These are phyloP conservation scores for Tolypocladium cylindrosporum DNA, from an alignment of 2,329 filamentous ascomycete species.

Conservation along the genomic window DNA sequence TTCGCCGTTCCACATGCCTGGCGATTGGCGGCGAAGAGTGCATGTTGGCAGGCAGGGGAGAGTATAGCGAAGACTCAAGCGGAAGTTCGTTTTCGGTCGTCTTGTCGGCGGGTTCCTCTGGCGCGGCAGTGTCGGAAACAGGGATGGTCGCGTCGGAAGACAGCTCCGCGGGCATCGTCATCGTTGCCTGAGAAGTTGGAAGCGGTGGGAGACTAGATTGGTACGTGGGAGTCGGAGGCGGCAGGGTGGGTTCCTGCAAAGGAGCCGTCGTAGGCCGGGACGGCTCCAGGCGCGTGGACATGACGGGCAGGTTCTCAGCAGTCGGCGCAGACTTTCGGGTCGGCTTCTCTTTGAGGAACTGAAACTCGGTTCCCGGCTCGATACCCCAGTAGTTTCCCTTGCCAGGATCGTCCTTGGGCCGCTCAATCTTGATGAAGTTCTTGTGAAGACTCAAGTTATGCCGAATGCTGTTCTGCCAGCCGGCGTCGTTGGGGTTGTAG, in stretches of 20 bases:
- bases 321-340: conserved; percentile 45
- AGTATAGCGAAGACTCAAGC: conserved; percentile 48
- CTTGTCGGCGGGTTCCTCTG: conserved; percentile 39
- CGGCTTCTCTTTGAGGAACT: conserved; percentile 83
- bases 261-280: conserved; percentile 29
- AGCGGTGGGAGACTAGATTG: conserved; percentile 30
- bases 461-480: conserved; percentile 98
- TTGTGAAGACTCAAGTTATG: conserved; percentile 97
- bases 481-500: conserved; percentile 74
- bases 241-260: conserved; percentile 37
- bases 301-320: conserved; percentile 48
- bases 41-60: conserved; percentile 61
- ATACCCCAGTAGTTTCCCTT: conserved; percentile 98
- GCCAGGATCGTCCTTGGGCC: conserved; percentile 92
- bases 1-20: conserved; percentile 44
- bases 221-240: conserved; percentile 29
- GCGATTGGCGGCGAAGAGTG: conserved; percentile 85
- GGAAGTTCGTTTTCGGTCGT: conserved; percentile 25
- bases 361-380: conserved; percentile 75
- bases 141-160: conserved; percentile 73
- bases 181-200: conserved; percentile 25
- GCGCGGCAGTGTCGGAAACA: conserved; percentile 53
- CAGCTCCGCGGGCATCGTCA: conserved; percentile 41
- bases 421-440: conserved; percentile 88
- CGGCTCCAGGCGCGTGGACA: conserved; percentile 46